Evolutionary conservation across 176 grass and related monocot species (phyloP).

Genomic region (Cenchrus purpureus): DNA sequence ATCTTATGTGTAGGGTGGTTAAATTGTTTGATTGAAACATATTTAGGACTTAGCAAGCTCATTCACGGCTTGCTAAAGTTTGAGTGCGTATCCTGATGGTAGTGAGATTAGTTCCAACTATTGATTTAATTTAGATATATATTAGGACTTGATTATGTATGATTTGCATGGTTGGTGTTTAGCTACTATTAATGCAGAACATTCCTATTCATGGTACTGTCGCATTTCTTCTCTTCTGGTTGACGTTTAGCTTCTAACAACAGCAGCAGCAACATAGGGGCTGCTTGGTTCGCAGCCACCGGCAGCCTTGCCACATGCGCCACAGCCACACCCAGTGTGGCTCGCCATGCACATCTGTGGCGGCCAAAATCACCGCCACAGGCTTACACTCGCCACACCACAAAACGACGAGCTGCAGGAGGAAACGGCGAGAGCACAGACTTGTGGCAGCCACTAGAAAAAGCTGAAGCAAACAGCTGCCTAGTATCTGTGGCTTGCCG

Average conservation of each 20-base stretch:
- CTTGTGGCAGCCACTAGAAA: no score
- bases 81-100: slow-evolving; percentile 1
- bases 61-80: background rate
- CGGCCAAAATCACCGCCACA: no score
- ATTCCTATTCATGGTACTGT: background rate
- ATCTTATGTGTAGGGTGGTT: background rate
- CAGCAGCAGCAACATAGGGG: no score
- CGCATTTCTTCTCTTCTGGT: slow-evolving; percentile 11
- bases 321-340: no score
- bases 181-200: slow-evolving; percentile 26
- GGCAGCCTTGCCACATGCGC: no score
- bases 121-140: slow-evolving; percentile 22
- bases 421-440: no score
- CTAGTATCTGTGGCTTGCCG: no score
- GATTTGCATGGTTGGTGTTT: slow-evolving; percentile 22
- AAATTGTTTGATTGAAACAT: background rate
- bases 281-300: no score
- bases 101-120: slow-evolving; percentile 11
- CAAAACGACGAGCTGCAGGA: no score
- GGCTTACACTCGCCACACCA: no score
- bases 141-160: slow-evolving; percentile 1
- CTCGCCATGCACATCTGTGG: no score
- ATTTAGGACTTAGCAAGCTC: slow-evolving; percentile 21
- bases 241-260: background rate
- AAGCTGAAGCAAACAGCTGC: no score